Base-by-base conservation (phyloP, 2,329 filamentous ascomycete species). In the Diaporthe citri region DNA sequence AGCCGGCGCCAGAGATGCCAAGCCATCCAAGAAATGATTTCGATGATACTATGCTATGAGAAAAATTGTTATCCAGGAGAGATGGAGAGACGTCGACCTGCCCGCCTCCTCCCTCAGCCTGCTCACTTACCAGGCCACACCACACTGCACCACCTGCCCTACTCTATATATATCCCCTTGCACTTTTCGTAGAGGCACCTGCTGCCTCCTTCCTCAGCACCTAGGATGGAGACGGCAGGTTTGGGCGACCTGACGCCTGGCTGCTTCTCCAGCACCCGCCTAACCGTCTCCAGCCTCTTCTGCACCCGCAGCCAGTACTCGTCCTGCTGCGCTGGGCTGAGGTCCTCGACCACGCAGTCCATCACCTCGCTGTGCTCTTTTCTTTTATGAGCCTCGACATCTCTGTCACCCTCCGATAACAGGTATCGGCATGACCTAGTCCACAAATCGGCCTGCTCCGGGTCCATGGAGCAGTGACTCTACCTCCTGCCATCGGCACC, bases 401-500 rank as follows among this genome's bases (percentile, higher is more conserved):
- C 28, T 20, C 71, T 20, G 41, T 64, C 69, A 15, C 67, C 60
- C 17, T 71, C 51, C 46, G 71, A 43, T 31, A 70, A 48, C 36
- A 71, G 28, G 10, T 55, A 67, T 12, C 52, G 72, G 46, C 36
- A 64, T 43, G 52, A 72, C 60, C 55, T 70, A 28, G 56, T 51
- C 75, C 72, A 76, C 69, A 76, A n/a, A n/a, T 57, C 60, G 28
- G 46, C 62, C 39, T 59, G 67, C 36, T 51, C 72, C 12, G 67
- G 55, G 60, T 69, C 51, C 36, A 74, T n/a, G 5, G 55, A 64
- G 28, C 34, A 34, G 70, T 25, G 73, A 36, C 71, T 75, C 72
- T 80, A 80, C 70, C 81, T 78, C 75, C 79, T 73, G 36, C 87
- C 87, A 81, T 93, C 91, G 79, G 92, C 87, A 28, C 91, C 89